Conservation (phyloP, 805 yeast species). For the Cyberlindnera saturnus region DNA sequence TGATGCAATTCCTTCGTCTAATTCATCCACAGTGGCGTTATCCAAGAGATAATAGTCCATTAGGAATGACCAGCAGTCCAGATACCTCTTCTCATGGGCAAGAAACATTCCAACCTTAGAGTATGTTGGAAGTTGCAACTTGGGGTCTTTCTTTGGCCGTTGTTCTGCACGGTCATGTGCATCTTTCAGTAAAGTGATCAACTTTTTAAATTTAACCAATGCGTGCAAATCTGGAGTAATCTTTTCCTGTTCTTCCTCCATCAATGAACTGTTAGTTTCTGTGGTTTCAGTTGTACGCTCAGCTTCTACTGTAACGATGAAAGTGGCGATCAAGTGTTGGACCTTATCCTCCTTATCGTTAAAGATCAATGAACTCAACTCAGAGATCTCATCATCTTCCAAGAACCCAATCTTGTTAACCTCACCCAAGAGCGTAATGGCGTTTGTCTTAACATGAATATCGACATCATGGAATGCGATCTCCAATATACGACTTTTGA, state of each 20-base stretch:
- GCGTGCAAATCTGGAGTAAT: conserved; percentile 25
- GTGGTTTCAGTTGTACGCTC: conserved; percentile 32
- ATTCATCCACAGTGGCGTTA: conserved; percentile 27
- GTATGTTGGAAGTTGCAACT: conserved; percentile 6
- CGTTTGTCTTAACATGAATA: conserved; percentile 42
- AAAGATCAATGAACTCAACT: conserved; percentile 38
- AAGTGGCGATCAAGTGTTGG: conserved; percentile 46
- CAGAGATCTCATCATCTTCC: conserved; percentile 48
- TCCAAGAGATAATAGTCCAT: conserved; percentile 40
- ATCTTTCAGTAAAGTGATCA: conserved; percentile 26
- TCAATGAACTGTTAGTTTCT: conserved; percentile 29
- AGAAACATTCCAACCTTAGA: conserved; percentile 27
- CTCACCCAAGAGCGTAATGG: conserved; percentile 49
- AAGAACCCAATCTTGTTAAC: conserved; percentile 56
- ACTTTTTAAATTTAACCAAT: conserved; percentile 23
- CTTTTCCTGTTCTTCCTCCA: conserved; percentile 21
- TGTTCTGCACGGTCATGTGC: conserved; percentile 15
- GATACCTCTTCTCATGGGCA: conserved; percentile 17
- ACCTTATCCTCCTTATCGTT: conserved; percentile 23
- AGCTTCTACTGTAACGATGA: conserved; percentile 39
- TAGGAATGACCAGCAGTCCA: conserved; percentile 24
- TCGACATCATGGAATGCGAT: conserved; percentile 57
- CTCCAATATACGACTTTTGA: conserved; percentile 57
- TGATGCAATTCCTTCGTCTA: conserved; percentile 28
- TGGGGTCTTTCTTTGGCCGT: conserved; percentile 4